These are phyloP conservation scores for Musa troglodytarum DNA, from an alignment of 176 grass and related monocot genomes.

Conservation along the genomic window DNA sequence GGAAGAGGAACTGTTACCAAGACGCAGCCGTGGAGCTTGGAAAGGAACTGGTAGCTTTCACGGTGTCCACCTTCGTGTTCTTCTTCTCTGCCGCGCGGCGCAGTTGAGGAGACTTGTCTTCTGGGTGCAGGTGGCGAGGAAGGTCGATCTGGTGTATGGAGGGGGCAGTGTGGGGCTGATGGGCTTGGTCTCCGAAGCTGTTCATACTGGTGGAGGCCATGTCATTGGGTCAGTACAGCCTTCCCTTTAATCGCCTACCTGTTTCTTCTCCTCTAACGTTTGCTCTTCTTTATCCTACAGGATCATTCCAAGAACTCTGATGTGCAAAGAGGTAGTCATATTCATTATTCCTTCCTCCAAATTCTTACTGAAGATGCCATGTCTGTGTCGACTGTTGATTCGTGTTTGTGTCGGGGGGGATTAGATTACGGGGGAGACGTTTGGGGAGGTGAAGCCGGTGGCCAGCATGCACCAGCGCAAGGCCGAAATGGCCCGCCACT, in stretches of 20 bases:
- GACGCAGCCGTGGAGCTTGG: conserved; percentile 87
- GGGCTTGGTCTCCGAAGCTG: conserved; percentile 84
- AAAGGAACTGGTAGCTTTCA: conserved; percentile 46
- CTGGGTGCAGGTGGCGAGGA: conserved; percentile 50
- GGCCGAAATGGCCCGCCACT: conserved; percentile 85
- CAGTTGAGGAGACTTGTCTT: background rate
- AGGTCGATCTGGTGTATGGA: conserved; percentile 86
- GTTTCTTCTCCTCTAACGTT: background rate
- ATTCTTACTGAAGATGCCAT: background rate
- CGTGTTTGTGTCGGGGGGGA: background rate
- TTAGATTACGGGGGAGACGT: conserved; percentile 74
- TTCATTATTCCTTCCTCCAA: background rate
- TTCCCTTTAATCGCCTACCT: background rate
- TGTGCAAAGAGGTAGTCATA: conserved; percentile 63
- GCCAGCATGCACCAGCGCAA: conserved; percentile 88
- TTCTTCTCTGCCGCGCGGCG: background rate
- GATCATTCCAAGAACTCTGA: conserved; percentile 71
- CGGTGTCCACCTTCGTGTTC: background rate
- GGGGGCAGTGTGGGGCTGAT: conserved; percentile 87
- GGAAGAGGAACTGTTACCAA: conserved; percentile 86
- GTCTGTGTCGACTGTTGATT: too few relatives aligned
- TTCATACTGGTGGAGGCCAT: conserved; percentile 82
- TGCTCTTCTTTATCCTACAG: conserved; percentile 18
- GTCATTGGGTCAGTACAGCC: conserved; percentile 53
- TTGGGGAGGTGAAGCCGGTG: conserved; percentile 77